Conservation (phyloP, 2,329 filamentous ascomycete genomes). For the Talaromyces sp. region DNA sequence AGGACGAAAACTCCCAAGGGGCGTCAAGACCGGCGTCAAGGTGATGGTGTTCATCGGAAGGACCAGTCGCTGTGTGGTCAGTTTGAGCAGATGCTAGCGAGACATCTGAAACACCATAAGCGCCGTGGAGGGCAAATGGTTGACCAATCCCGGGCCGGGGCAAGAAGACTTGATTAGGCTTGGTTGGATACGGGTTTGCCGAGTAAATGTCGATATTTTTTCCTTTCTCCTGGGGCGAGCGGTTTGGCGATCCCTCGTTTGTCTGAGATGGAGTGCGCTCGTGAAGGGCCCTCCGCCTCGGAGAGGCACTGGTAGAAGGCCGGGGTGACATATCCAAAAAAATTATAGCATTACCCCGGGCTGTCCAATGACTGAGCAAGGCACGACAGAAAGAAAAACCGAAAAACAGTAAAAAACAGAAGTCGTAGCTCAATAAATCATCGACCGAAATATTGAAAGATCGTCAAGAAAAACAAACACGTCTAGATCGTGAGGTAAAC, state of each 20-base stretch:
- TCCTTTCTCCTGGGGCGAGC: constrained; percentile 31
- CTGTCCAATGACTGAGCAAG: not conserved
- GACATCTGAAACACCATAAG: constrained; percentile 26
- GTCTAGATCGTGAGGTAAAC: constrained; percentile 9
- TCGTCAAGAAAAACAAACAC: constrained; percentile 3
- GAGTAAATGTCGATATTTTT: constrained; percentile 35
- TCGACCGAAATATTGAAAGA: constrained; percentile 7
- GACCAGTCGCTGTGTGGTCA: constrained; percentile 23
- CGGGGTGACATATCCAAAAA: constrained; percentile 5
- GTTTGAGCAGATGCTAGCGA: constrained; percentile 23
- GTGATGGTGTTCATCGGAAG: constrained; percentile 21
- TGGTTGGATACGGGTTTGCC: constrained; percentile 42
- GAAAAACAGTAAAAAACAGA: not conserved
- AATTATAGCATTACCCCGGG: not conserved
- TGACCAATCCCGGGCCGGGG: constrained; percentile 36
- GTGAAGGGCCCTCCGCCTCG: constrained; percentile 38
- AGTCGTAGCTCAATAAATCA: constrained; percentile 7
- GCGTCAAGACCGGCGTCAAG: constrained; percentile 11
- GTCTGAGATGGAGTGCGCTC: constrained; percentile 42
- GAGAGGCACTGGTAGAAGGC: constrained; percentile 23
- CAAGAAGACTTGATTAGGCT: constrained; percentile 40
- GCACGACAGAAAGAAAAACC: not conserved
- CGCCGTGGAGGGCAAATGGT: constrained; percentile 24
- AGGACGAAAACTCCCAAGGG: constrained; percentile 32
- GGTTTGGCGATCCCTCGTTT: constrained; percentile 37